Conservation (phyloP, 2,329 filamentous ascomycete species). For the Aspergillus fructus region DNA sequence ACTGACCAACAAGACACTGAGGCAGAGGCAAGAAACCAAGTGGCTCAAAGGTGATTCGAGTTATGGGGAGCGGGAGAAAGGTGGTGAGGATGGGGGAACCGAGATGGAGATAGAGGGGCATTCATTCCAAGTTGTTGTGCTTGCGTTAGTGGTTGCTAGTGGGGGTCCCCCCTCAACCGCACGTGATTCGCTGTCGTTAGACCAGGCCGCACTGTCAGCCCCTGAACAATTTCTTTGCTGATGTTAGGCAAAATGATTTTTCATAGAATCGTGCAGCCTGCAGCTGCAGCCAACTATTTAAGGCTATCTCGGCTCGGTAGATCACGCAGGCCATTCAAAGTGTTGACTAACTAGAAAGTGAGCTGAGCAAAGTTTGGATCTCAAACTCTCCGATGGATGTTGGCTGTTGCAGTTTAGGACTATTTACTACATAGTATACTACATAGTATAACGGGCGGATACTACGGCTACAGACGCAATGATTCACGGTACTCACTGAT, state of each 20-base stretch:
- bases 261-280: slow-evolving; percentile 7
- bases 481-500: not conserved
- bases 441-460: too few species aligned
- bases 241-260: slow-evolving; percentile 7
- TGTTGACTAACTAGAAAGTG: not conserved
- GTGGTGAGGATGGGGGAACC: slow-evolving; percentile 14
- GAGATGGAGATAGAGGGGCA: slow-evolving; percentile 37
- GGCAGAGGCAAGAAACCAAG: slow-evolving; percentile 18
- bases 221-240: slow-evolving; percentile 9
- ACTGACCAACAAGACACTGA: slow-evolving; percentile 13
- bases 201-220: slow-evolving; percentile 16
- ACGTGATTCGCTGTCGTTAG: slow-evolving; percentile 24
- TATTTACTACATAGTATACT: too few species aligned
- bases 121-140: slow-evolving; percentile 29
- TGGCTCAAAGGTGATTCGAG: not conserved
- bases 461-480: not conserved
- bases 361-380: too few species aligned
- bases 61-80: slow-evolving; percentile 16
- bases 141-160: slow-evolving; percentile 27
- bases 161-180: slow-evolving; percentile 19
- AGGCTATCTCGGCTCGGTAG: not conserved
- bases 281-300: slow-evolving; percentile 1
- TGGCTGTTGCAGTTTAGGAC: too few species aligned
- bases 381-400: not conserved
- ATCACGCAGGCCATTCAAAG: not conserved